Evolutionary conservation across 2,329 filamentous ascomycete species (phyloP).

Genomic region (Colletotrichum eremochloae): DNA sequence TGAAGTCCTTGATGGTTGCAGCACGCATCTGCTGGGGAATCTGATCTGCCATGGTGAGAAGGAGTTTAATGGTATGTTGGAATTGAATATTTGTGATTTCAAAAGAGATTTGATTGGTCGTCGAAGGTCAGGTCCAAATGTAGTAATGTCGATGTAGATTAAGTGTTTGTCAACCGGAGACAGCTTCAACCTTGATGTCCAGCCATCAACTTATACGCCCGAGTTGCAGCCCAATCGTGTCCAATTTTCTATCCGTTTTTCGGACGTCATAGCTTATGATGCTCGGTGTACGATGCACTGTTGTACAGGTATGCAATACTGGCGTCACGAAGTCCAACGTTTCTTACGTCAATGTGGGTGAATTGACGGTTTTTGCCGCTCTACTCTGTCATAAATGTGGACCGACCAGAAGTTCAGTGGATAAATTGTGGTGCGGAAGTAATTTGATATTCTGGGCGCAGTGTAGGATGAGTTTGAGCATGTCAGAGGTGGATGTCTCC

Average conservation of each 20-base stretch:
- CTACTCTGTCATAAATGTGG: conserved; percentile 34
- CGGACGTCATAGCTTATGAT: not conserved
- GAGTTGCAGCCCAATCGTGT: not conserved
- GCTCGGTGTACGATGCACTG: not conserved
- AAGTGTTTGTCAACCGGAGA: too few relatives aligned
- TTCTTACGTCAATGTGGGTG: conserved; percentile 28
- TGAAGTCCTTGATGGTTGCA: conserved; percentile 47
- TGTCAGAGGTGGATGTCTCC: not conserved
- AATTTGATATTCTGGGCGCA: not conserved
- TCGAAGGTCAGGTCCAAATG: not conserved
- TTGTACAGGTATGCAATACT: not conserved
- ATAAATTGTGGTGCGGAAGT: not conserved
- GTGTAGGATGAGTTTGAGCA: not conserved
- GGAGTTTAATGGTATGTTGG: not conserved
- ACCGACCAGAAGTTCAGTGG: not conserved
- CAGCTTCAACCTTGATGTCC: not conserved
- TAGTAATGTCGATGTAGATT: not conserved
- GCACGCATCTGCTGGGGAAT: conserved; percentile 50
- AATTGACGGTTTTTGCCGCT: not conserved
- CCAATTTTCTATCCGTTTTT: not conserved
- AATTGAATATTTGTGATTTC: not conserved
- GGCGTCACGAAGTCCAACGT: conserved; percentile 7
- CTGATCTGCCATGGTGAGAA: conserved; percentile 18
- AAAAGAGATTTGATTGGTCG: not conserved
- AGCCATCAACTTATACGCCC: not conserved